Conservation (phyloP, 176 grass and related monocot species). For the Paspalum vaginatum region DNA sequence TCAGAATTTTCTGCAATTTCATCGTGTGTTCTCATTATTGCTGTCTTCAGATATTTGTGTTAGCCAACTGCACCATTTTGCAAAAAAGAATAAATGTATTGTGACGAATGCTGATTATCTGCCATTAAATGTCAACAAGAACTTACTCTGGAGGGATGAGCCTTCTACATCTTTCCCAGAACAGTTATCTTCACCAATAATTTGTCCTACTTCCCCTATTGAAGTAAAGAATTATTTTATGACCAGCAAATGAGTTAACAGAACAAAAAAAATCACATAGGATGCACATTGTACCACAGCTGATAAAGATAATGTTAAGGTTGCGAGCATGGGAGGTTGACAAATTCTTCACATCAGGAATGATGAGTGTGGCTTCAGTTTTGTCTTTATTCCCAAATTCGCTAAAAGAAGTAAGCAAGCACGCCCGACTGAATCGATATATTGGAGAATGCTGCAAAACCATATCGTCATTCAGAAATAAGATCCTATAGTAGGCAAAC, state of each 20-base stretch:
- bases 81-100: neutral
- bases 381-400: constrained; percentile 71
- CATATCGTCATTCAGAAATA: constrained; percentile 31
- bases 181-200: constrained; percentile 40
- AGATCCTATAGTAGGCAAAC: constrained; percentile 30
- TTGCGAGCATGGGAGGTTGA: constrained; percentile 60
- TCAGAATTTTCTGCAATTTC: neutral
- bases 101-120: neutral
- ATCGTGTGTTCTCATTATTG: neutral
- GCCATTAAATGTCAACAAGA: constrained; percentile 21
- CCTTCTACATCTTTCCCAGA: constrained; percentile 34
- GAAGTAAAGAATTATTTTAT: constrained; percentile 36
- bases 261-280: constrained; percentile 22
- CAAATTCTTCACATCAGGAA: constrained; percentile 84
- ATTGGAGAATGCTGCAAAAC: constrained; percentile 65
- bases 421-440: constrained; percentile 67
- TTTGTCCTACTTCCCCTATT: constrained; percentile 46
- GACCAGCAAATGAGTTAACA: constrained; percentile 26
- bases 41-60: neutral
- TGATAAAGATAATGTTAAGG: constrained; percentile 84
- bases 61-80: neutral
- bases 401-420: constrained; percentile 64
- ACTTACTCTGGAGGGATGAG: constrained; percentile 62
- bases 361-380: constrained; percentile 77
- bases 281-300: constrained; percentile 62